phyloP scores from a whole-genome alignment of 1,139 yeast genomes.

The Sugiyamaella neomexicana region DNA sequence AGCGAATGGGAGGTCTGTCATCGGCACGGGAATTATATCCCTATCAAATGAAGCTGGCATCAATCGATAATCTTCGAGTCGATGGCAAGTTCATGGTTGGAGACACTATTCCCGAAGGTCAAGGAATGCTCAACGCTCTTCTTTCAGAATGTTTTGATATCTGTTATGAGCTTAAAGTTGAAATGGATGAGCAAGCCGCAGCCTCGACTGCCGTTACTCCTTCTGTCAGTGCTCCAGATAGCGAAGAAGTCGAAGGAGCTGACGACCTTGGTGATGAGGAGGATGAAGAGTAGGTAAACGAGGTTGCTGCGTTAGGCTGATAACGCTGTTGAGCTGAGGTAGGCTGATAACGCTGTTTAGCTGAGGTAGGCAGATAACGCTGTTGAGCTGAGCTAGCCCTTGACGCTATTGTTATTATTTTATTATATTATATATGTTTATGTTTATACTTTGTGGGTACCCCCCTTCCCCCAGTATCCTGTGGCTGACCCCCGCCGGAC shows the following conservation, averaged over 20 bases:
- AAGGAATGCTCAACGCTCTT: conserved; percentile 85
- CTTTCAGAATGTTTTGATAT: conserved; percentile 94
- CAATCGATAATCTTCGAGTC: conserved; percentile 76
- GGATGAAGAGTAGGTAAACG: not conserved
- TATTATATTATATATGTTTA: not conserved
- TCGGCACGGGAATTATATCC: conserved; percentile 89
- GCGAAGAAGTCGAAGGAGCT: conserved; percentile 13
- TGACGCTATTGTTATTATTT: conserved; percentile 5
- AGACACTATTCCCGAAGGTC: conserved; percentile 93
- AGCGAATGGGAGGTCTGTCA: conserved; percentile 87
- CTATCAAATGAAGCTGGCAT: conserved; percentile 88
- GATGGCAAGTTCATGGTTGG: conserved; percentile 92
- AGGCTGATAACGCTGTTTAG: too few species aligned
- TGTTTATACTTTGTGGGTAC: too few species aligned
- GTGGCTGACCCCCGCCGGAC: too few species aligned
- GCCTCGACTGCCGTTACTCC: conserved; percentile 15
- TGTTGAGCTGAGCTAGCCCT: too few species aligned
- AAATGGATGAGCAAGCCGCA: conserved; percentile 68
- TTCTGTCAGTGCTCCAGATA: conserved; percentile 8
- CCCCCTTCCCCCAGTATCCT: too few species aligned
- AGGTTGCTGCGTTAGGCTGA: too few species aligned
- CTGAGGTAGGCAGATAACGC: too few species aligned
- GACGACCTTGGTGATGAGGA: not conserved
- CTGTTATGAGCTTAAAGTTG: conserved; percentile 84
- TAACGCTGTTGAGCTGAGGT: too few species aligned